phyloP scores from a whole-genome alignment of 441 rosid species.

The Flueggea neowawraea region DNA sequence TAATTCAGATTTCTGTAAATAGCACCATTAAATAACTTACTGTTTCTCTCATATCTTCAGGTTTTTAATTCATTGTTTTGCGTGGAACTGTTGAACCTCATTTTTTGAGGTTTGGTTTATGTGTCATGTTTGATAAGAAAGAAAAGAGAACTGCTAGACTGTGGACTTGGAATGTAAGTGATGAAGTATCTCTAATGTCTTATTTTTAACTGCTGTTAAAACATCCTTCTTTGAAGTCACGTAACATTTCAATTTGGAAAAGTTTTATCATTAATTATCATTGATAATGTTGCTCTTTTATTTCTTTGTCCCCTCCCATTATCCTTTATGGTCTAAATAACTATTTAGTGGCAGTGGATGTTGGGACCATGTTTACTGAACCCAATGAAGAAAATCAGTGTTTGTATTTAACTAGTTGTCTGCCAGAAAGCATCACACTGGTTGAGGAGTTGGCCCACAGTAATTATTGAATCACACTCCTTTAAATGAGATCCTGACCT shows the following conservation, averaged over 20 bases:
- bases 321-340: slow-evolving; percentile 4
- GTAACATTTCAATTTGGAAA: not conserved
- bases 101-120: too few relatives aligned
- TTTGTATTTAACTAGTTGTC: slow-evolving; percentile 8
- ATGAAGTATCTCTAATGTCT: too few relatives aligned
- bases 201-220: not conserved
- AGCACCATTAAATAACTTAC: too few relatives aligned
- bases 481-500: slow-evolving; percentile 13
- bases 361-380: slow-evolving; percentile 7
- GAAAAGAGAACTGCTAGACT: too few relatives aligned
- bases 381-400: slow-evolving; percentile 11
- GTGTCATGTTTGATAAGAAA: too few relatives aligned
- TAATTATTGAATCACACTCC: slow-evolving; percentile 13
- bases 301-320: slow-evolving; percentile 1
- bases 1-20: too few relatives aligned
- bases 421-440: slow-evolving; percentile 15
- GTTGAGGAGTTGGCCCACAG: slow-evolving; percentile 27
- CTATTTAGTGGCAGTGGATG: slow-evolving; percentile 7
- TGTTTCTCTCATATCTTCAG: too few relatives aligned
- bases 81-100: too few relatives aligned
- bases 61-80: too few relatives aligned
- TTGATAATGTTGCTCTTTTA: slow-evolving; percentile 1
- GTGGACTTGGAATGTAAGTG: too few relatives aligned
- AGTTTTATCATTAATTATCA: not conserved
- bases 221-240: not conserved